These are phyloP conservation scores for Populus hybrid DNA, from an alignment of 441 rosid species.

Conservation along the genomic window DNA sequence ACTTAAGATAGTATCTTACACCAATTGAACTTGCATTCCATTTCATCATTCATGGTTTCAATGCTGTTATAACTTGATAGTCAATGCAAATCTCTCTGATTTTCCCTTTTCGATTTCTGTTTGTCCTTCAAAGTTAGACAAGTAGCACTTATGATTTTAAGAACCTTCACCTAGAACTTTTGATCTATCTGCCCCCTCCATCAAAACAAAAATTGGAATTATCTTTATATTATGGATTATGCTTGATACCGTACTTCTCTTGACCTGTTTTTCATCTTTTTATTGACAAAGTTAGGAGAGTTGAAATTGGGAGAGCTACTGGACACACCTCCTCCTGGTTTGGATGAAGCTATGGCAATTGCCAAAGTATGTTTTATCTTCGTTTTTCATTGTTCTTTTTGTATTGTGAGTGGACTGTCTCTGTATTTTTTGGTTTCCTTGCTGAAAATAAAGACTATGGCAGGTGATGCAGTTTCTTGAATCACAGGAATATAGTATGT, in stretches of 20 bases:
- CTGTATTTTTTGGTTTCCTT: slow-evolving; percentile 4
- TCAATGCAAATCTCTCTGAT: neutral
- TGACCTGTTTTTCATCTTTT: slow-evolving; percentile 22
- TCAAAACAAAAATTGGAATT: too few relatives aligned
- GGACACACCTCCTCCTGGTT: slow-evolving; percentile 95
- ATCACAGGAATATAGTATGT: slow-evolving; percentile 79
- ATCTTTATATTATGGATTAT: neutral
- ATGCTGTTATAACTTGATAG: neutral
- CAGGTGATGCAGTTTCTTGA: slow-evolving; percentile 98
- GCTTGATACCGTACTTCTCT: slow-evolving; percentile 10
- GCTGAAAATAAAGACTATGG: slow-evolving; percentile 25
- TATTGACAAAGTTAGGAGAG: slow-evolving; percentile 66
- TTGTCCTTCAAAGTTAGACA: neutral
- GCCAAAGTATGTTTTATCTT: slow-evolving; percentile 51
- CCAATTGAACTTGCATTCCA: neutral
- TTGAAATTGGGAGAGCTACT: slow-evolving; percentile 82
- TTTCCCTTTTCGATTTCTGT: neutral
- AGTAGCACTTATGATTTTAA: neutral
- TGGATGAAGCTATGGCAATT: slow-evolving; percentile 96
- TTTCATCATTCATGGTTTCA: neutral
- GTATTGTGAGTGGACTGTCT: slow-evolving; percentile 9
- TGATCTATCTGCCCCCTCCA: neutral
- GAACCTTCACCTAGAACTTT: neutral
- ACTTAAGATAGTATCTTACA: neutral
- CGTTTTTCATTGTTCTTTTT: slow-evolving; percentile 8